A percentile compares a stretch with the other conserved stretches of the same genome.
These are phyloP conservation scores for Microsporum canis DNA, from an alignment of 2,329 filamentous ascomycete genomes.

Conservation along the genomic window DNA sequence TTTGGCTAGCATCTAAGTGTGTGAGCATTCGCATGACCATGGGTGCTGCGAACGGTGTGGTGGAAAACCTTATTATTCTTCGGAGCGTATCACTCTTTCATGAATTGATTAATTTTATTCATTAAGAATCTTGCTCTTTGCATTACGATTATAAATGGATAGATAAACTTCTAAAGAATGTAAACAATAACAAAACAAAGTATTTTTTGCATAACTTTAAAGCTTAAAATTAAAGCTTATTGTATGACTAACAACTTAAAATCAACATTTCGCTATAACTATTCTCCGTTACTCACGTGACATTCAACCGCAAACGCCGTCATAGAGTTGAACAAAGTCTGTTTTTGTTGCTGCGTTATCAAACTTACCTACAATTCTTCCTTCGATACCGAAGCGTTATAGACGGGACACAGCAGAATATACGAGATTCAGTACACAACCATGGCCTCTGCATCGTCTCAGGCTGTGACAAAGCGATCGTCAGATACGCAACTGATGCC, in stretches of 20 bases:
- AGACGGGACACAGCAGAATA: neutral
- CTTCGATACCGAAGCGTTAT: neutral
- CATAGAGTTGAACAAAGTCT: neutral
- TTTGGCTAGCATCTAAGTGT: neutral
- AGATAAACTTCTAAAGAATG: neutral
- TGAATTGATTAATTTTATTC: neutral
- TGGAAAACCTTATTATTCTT: neutral
- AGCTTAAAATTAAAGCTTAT: neutral
- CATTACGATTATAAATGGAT: neutral
- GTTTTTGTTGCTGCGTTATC: neutral
- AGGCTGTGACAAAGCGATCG: conserved; percentile 27
- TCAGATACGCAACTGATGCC: conserved; percentile 59
- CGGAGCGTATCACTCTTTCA: neutral
- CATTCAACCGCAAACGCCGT: neutral
- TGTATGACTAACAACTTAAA: neutral
- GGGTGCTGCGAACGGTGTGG: neutral
- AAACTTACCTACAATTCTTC: neutral
- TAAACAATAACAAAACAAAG: neutral
- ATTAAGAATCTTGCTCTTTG: neutral
- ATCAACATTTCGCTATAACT: neutral
- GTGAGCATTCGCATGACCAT: neutral
- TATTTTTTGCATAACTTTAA: neutral
- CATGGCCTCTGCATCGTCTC: conserved; percentile 18
- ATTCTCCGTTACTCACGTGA: neutral
- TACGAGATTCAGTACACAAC: neutral